phyloP scores from a whole-genome alignment of 1,139 yeast species.

The Scheffersomyces quercinus region DNA sequence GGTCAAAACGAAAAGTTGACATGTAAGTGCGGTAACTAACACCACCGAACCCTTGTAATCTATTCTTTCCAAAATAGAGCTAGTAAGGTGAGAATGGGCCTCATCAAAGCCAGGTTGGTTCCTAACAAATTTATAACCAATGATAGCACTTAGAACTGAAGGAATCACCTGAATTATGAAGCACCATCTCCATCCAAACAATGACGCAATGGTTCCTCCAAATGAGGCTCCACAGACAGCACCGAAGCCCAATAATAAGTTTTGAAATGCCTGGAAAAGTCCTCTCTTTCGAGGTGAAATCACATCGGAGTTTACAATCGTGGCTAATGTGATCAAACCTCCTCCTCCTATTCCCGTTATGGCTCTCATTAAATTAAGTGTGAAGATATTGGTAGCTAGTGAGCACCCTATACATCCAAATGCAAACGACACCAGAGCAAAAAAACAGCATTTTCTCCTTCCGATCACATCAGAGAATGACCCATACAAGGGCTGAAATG shows the following conservation, averaged over 20 bases:
- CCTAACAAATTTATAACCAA: constrained; percentile 17
- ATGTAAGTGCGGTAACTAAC: constrained; percentile 24
- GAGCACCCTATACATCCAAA: constrained; percentile 13
- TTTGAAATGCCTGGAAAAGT: constrained; percentile 27
- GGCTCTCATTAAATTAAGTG: constrained; percentile 16
- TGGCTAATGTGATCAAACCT: constrained; percentile 27
- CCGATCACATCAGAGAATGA: constrained; percentile 56
- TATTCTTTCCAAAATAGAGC: constrained; percentile 11
- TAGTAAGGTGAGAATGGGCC: constrained; percentile 1
- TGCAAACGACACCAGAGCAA: constrained; percentile 22
- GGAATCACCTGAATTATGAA: constrained; percentile 15
- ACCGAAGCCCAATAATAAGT: constrained; percentile 25
- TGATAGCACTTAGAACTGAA: constrained; percentile 18
- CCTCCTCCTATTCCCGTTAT: constrained; percentile 38
- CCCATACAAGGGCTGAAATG: constrained; percentile 45
- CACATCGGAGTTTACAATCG: constrained; percentile 31
- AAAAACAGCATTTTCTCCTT: constrained; percentile 33
- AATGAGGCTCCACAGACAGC: constrained; percentile 27
- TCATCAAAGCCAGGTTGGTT: constrained; percentile 17
- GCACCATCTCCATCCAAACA: constrained; percentile 29
- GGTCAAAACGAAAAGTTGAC: constrained; percentile 28
- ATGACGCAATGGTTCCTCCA: constrained; percentile 22
- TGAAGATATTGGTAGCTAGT: constrained; percentile 8
- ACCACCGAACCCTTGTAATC: constrained; percentile 21
- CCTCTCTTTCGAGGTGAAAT: constrained; percentile 27